Percentiles rank a stretch among this genome's conserved stretches.
These are phyloP conservation scores for Dysphania ambrosioides DNA, from an alignment of 148 eudicot genomes.

Conservation along the genomic window DNA sequence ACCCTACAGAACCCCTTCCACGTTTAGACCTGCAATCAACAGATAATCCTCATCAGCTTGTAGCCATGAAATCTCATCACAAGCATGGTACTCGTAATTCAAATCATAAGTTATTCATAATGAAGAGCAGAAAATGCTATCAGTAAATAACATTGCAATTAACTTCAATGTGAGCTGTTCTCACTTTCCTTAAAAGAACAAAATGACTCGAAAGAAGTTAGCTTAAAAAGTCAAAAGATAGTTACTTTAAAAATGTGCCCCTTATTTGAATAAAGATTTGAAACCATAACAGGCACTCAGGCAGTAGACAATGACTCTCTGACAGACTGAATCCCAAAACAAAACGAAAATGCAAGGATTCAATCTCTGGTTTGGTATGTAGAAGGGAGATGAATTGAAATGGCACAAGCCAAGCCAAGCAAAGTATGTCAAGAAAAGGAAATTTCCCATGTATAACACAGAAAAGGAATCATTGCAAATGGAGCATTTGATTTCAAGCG, in stretches of 20 bases:
- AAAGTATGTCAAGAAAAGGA: not conserved
- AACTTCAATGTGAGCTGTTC: not conserved
- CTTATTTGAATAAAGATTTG: not conserved
- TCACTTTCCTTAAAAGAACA: not conserved
- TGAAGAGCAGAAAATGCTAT: not conserved
- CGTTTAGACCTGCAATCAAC: constrained; percentile 66
- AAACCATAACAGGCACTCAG: no score
- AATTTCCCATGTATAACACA: not conserved
- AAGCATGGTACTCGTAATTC: not conserved
- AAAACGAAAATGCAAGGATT: not conserved
- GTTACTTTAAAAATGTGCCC: not conserved
- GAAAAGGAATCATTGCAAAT: not conserved
- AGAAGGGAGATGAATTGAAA: not conserved
- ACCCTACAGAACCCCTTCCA: constrained; percentile 85
- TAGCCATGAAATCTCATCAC: not conserved
- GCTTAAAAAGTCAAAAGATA: constrained; percentile 2
- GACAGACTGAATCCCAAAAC: not conserved
- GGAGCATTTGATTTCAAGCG: not conserved
- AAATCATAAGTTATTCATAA: not conserved
- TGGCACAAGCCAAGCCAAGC: not conserved
- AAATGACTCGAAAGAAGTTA: not conserved
- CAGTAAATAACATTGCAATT: not conserved
- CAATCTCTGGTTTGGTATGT: not conserved
- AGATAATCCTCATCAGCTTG: constrained; percentile 13
- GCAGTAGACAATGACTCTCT: no score